phyloP scores from a whole-genome alignment of 352 stramenopile genomes.

The Pythium aphanidermatum region DNA sequence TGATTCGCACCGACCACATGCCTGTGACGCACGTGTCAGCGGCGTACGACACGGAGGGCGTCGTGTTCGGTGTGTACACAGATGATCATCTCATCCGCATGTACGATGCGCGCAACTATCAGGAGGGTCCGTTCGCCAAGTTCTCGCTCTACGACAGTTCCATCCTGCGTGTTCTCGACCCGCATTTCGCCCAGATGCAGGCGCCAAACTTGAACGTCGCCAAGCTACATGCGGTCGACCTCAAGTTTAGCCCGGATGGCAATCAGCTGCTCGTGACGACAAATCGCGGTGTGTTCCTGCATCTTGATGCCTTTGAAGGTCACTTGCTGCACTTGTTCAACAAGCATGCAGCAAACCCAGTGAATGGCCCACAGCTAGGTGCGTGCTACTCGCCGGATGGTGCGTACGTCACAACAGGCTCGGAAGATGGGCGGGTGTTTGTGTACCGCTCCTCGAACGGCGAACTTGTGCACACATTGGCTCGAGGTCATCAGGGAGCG shows the following conservation, averaged over 20 bases:
- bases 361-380: conserved; percentile 41
- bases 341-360: conserved; percentile 34
- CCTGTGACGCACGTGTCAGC: conserved; percentile 58
- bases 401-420: conserved; percentile 62
- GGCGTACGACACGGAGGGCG: conserved; percentile 77
- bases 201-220: conserved; percentile 43
- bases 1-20: conserved; percentile 60
- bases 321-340: conserved; percentile 69
- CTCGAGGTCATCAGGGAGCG: conserved; percentile 53
- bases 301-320: conserved; percentile 82
- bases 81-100: conserved; percentile 84
- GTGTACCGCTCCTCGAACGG: conserved; percentile 59
- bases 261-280: conserved; percentile 82
- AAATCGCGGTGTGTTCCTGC: conserved; percentile 73
- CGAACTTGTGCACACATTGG: conserved; percentile 48
- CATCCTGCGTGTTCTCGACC: conserved; percentile 52
- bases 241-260: conserved; percentile 84
- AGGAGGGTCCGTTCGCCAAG: conserved; percentile 84
- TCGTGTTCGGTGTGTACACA: conserved; percentile 84
- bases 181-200: conserved; percentile 48
- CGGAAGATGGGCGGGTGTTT: conserved; percentile 67
- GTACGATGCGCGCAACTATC: conserved; percentile 86
- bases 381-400: conserved; percentile 69
- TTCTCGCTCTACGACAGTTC: conserved; percentile 80
- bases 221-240: conserved; percentile 65